A percentile compares a stretch with the other conserved stretches of the same genome.
Evolutionary conservation across 208 protist genomes (phyloP).

Genomic region (Tritrichomonas foetus): DNA sequence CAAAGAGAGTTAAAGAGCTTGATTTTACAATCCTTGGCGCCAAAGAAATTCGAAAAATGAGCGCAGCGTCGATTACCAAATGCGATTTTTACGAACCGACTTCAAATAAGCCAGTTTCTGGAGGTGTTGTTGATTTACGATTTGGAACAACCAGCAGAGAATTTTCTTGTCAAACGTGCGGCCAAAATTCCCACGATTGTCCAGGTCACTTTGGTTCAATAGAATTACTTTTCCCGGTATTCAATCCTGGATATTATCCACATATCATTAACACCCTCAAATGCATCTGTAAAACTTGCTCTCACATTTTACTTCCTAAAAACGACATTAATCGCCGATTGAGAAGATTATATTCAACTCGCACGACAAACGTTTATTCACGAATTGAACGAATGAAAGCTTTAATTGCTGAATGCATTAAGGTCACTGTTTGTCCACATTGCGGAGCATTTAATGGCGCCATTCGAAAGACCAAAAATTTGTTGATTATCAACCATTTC

Average conservation of each 20-base stretch:
- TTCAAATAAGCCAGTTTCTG: background rate
- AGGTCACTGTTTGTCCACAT: constrained; percentile 69
- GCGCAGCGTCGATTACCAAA: background rate
- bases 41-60: constrained; percentile 18
- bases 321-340: constrained; percentile 26
- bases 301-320: constrained; percentile 50
- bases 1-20: background rate
- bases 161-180: constrained; percentile 78
- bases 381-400: background rate
- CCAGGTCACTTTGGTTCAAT: constrained; percentile 96
- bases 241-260: constrained; percentile 84
- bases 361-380: background rate
- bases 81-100: constrained; percentile 20
- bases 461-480: constrained; percentile 66
- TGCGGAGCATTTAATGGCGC: constrained; percentile 81
- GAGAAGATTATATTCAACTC: background rate
- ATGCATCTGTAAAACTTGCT: constrained; percentile 87
- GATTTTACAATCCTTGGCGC: background rate
- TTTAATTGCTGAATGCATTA: constrained; percentile 53
- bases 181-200: constrained; percentile 72
- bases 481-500: constrained; percentile 69
- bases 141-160: background rate
- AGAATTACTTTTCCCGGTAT: constrained; percentile 90
- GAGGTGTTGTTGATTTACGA: background rate
- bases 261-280: constrained; percentile 81